Evolutionary conservation across 352 stramenopile species (phyloP), one percentile per base, ranked within the genome.

Genomic region (Globisporangium paddicum): DNA sequence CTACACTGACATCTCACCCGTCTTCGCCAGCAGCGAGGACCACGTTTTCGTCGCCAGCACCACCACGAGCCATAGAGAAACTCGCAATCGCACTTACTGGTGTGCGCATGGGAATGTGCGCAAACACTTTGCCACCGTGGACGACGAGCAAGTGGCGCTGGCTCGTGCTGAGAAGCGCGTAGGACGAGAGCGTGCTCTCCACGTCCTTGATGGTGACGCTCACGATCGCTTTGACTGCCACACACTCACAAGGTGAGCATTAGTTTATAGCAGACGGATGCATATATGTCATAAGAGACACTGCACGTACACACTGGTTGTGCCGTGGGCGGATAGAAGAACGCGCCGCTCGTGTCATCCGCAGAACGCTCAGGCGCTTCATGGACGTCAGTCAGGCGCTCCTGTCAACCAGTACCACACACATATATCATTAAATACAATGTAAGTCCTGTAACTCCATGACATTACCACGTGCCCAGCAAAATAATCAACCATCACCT

Each of bases 181-280:
- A 87, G 26, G 69, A 73, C 37, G 77, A 82, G 32, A 76, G 66
- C 51, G 76, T 84, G 18, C 70, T 67, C 62, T 87, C 75, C 28
- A 79, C 60, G 23, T 87, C 77, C 41, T 75, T 56, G 45, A 83
- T 47, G 35, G 63, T 69, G 28, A 75, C 64, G 13, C 47, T 65
- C 41, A 50, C 47, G 26, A 83, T 72, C 16, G 62, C 72, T n/a
- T 61, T 40, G 23, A 82, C 73, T 50, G 56, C 40, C 2, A 32
- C 7, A 28, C 18, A n/a, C n/a, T n/a, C n/a, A n/a, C n/a, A n/a
- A n/a, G n/a, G n/a, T n/a, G n/a, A n/a, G n/a, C n/a, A n/a, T n/a
- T n/a, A n/a, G n/a, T n/a, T n/a, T n/a, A n/a, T n/a, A n/a, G n/a
- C n/a, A n/a, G n/a, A n/a, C n/a, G n/a, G n/a, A n/a, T n/a, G n/a